A percentile compares a stretch with the other conserved stretches of the same genome.
Evolutionary conservation across 495 filamentous ascomycete genomes (phyloP).

Genomic region (Penicillium alfredii): DNA sequence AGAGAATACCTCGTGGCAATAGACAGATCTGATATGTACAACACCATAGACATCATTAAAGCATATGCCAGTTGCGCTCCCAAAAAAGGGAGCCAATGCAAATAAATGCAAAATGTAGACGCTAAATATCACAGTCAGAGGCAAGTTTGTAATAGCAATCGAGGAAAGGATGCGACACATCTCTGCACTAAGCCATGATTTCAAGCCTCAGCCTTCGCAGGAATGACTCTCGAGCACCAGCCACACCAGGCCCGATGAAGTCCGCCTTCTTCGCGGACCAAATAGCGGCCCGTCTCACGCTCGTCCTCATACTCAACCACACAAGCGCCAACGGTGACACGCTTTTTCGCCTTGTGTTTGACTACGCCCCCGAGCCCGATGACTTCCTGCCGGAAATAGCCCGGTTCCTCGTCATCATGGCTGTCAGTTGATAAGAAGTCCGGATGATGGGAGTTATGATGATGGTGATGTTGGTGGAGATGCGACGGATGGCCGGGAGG

Average conservation of each 20-base stretch:
- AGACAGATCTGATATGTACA: no score
- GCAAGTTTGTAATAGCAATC: no score
- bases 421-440: conserved; percentile 16
- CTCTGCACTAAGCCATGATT: no score
- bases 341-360: conserved; percentile 73
- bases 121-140: no score
- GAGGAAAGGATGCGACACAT: no score
- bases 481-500: conserved; percentile 9
- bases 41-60: no score
- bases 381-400: conserved; percentile 78
- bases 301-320: conserved; percentile 82
- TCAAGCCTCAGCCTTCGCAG: conserved; percentile 24
- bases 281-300: conserved; percentile 53
- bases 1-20: no score
- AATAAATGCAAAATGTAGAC: background rate
- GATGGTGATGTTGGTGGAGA: no score
- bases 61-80: no score
- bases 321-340: conserved; percentile 70
- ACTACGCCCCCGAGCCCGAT: conserved; percentile 80
- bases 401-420: conserved; percentile 46
- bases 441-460: no score
- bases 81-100: no score
- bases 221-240: conserved; percentile 45
- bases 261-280: conserved; percentile 56
- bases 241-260: conserved; percentile 46